Base-by-base conservation (phyloP, 805 yeast genomes). In the Citeromyces matritensis region DNA sequence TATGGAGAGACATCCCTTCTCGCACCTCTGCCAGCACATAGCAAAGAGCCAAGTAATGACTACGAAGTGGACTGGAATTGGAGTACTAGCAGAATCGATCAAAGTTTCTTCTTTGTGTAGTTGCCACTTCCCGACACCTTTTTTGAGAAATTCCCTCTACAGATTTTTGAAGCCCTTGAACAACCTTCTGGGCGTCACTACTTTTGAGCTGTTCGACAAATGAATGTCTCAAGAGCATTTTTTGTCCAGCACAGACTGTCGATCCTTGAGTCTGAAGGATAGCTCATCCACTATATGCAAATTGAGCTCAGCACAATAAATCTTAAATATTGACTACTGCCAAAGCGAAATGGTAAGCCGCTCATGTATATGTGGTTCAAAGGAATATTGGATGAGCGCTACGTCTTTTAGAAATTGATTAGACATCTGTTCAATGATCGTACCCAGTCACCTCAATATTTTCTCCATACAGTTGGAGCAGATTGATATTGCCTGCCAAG, bases 141-240 rank as follows among this genome's bases (percentile, higher is more conserved):
- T 51, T 36, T 49, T 80, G 91, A 1, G 95, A 94, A 35, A 65
- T 61, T 26, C 88, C 86, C 32, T 63, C 57, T 26, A 76, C 55
- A 80, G 91, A 84, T 43, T 69, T 69, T 32, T 63, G 60, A 36
- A 81, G 61, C 1, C 94, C 94, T 33, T 63, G 58, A 44, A 73
- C 61, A 14, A 72, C 73, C 53, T 84, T 95, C 37, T 62, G 61
- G 5, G 80, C 58, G 40, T 71, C 73, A 24, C 75, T 69, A 26
- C 64, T 48, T 41, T 67, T 55, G 27, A 69, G 51, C 23, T 48
- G 48, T 8, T 42, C 30, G 26, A 47, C 45, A 34, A 49, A 50
- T 17, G 53, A 40, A 13, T 33, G 29, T 34, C 54, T 61, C 35
- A 69, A 43, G 38, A 65, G 47, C 31, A 42, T 46, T 43, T 69